phyloP scores from a whole-genome alignment of 139 green algal species.

The Bryopsis sp. region DNA sequence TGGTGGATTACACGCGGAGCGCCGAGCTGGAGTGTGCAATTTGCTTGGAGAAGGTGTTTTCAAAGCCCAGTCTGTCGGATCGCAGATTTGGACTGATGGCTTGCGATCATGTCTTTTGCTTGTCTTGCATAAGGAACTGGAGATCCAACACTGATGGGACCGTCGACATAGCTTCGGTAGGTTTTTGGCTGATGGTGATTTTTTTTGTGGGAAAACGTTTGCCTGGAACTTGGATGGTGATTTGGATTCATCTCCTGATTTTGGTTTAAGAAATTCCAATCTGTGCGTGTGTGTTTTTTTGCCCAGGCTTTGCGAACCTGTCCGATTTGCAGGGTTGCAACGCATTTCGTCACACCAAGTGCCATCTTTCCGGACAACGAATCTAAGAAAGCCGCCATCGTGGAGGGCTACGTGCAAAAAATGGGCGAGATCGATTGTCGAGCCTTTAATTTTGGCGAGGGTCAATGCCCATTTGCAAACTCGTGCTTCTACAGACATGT shows the following conservation, averaged over 20 bases:
- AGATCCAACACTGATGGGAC: conserved; percentile 39
- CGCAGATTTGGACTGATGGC: conserved; percentile 71
- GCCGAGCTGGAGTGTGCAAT: conserved; percentile 61
- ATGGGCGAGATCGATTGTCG: conserved; percentile 37
- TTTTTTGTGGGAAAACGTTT: conserved; percentile 8
- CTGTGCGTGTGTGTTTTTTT: neutral
- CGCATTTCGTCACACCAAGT: conserved; percentile 60
- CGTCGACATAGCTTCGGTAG: conserved; percentile 30
- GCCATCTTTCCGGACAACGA: conserved; percentile 44
- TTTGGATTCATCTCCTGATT: neutral
- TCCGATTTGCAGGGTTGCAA: conserved; percentile 54
- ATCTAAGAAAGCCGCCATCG: conserved; percentile 49
- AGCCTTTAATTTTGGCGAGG: conserved; percentile 47
- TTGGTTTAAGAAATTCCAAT: neutral
- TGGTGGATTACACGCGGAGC: conserved; percentile 25
- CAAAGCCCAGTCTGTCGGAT: conserved; percentile 34
- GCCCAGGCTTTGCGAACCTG: conserved; percentile 45
- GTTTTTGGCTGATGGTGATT: no score
- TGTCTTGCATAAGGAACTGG: conserved; percentile 76
- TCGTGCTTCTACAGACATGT: conserved; percentile 75
- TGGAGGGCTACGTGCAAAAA: conserved; percentile 28
- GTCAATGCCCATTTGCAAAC: conserved; percentile 68
- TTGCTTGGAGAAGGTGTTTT: conserved; percentile 64
- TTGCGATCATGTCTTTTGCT: conserved; percentile 78
- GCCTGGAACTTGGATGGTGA: neutral